These are phyloP conservation scores for Ceratobasidium sp. DNA, from an alignment of 1,284 basidiomycete genomes.

Conservation along the genomic window DNA sequence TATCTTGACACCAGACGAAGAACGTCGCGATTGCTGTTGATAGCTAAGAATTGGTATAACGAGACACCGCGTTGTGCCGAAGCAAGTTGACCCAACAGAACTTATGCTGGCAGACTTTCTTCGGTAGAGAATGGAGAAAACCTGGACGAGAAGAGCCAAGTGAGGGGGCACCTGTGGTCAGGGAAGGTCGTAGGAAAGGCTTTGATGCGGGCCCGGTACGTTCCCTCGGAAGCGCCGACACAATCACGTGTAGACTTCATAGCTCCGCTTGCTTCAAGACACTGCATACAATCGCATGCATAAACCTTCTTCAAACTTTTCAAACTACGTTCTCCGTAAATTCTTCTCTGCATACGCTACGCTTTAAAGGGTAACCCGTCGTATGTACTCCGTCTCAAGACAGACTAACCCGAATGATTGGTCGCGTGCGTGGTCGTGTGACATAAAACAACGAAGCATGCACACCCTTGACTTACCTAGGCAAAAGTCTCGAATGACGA, in stretches of 20 bases:
- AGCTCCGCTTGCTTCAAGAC: neutral
- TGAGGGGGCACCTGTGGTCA: conserved; percentile 23
- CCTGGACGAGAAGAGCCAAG: neutral
- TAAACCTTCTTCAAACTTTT: no score
- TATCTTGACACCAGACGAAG: conserved; percentile 6
- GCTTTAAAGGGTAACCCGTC: neutral
- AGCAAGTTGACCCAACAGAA: neutral
- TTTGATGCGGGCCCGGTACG: neutral
- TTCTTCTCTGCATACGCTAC: no score
- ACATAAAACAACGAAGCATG: conserved; percentile 13
- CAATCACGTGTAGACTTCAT: neutral
- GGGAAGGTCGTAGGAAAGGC: conserved; percentile 1
- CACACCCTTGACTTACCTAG: neutral
- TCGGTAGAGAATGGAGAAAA: neutral
- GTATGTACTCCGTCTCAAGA: neutral
- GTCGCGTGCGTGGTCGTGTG: conserved; percentile 33
- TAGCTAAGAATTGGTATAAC: neutral
- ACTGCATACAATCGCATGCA: no score
- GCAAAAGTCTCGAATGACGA: neutral
- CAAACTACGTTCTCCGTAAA: neutral
- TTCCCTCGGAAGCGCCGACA: neutral
- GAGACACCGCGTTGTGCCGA: neutral
- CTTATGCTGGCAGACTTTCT: neutral
- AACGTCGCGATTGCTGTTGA: neutral
- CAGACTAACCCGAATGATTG: neutral